A percentile compares a stretch with the other conserved stretches of the same genome.
Conservation (phyloP, 225 moss, liverwort and hornwort species). For the Antitrichia curtipendula region DNA sequence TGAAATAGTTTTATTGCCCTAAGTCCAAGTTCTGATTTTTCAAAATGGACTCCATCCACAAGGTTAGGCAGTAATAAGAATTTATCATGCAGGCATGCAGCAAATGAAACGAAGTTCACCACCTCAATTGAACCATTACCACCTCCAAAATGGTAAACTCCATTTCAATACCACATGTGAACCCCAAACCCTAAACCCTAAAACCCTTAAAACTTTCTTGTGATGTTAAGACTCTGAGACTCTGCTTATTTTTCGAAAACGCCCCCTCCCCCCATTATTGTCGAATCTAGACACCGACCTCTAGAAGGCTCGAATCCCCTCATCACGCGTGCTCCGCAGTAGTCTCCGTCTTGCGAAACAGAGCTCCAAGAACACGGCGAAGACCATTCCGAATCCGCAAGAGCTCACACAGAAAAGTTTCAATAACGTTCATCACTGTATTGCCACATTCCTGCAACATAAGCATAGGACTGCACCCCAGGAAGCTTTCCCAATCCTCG, state of each 20-base stretch:
- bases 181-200: too few relatives aligned
- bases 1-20: neutral
- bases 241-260: too few relatives aligned
- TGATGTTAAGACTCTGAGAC: too few relatives aligned
- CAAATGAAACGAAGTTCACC: neutral
- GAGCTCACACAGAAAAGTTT: neutral
- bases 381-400: neutral
- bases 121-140: neutral
- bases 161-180: too few relatives aligned
- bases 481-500: neutral
- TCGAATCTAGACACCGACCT: neutral
- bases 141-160: too few relatives aligned
- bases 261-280: neutral
- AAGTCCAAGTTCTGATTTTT: too few relatives aligned
- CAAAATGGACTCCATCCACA: neutral
- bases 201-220: too few relatives aligned
- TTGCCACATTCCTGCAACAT: neutral
- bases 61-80: too few relatives aligned
- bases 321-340: neutral
- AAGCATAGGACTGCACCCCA: neutral
- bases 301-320: neutral
- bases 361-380: neutral
- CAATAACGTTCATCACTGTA: neutral
- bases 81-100: neutral
- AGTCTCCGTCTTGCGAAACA: neutral